Conservation (phyloP, 768 basidiomycete species). For the Phlebiopsis gigantea region DNA sequence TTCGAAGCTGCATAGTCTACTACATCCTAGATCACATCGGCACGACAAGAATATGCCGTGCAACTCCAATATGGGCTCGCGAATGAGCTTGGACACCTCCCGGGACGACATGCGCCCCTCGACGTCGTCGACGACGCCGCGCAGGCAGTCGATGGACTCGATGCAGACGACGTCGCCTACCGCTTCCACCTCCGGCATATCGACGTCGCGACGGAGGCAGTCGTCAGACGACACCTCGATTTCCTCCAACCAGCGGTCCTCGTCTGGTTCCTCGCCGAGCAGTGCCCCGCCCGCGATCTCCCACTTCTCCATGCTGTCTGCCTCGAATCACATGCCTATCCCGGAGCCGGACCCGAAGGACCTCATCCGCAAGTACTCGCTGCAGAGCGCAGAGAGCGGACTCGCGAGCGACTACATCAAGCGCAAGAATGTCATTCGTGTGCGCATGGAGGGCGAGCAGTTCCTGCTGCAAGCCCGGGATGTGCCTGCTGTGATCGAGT, state of each 20-base stretch:
- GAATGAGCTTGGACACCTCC: slow-evolving; percentile 21
- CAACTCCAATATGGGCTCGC: slow-evolving; percentile 12
- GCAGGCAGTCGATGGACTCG: slow-evolving; percentile 8
- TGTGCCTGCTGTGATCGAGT: slow-evolving; percentile 80
- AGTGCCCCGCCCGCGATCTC: slow-evolving; percentile 3
- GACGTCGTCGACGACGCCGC: slow-evolving; percentile 3
- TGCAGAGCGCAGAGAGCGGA: slow-evolving; percentile 91
- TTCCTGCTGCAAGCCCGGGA: slow-evolving; percentile 89
- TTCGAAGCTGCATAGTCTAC: slow-evolving; percentile 38
- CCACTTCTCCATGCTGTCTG: slow-evolving; percentile 10
- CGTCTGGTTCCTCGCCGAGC: not conserved
- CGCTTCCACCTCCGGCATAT: slow-evolving; percentile 11
- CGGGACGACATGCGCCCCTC: slow-evolving; percentile 17
- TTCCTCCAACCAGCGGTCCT: not conserved
- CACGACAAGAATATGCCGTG: slow-evolving; percentile 4
- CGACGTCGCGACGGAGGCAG: slow-evolving; percentile 1
- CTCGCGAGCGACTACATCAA: slow-evolving; percentile 93
- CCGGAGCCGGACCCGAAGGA: slow-evolving; percentile 38
- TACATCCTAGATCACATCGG: slow-evolving; percentile 34
- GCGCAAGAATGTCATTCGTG: slow-evolving; percentile 88
- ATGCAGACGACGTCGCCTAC: slow-evolving; percentile 13
- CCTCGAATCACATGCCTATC: not conserved
- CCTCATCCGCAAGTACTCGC: slow-evolving; percentile 66
- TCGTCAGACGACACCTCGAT: slow-evolving; percentile 1
- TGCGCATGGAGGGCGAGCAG: slow-evolving; percentile 92